A percentile compares a stretch with the other conserved stretches of the same genome.
phyloP scores from a whole-genome alignment of 108 stramenopile species.

The Pseudonitzschia multistriata region DNA sequence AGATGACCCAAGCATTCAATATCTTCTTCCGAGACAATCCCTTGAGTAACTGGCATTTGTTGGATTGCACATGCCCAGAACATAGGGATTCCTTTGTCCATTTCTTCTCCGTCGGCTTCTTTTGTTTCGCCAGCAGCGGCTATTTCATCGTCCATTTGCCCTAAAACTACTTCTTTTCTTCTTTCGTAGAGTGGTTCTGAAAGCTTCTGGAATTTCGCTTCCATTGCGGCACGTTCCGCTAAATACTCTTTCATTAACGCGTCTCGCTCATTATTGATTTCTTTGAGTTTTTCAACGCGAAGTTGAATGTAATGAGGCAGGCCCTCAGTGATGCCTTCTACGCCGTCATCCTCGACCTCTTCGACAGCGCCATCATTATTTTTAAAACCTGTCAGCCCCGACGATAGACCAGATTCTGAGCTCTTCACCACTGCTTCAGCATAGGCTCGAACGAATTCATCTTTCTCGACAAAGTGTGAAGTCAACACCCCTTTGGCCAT shows the following conservation, averaged over 20 bases:
- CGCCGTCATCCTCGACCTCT: constrained; percentile 41
- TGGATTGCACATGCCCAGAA: constrained; percentile 86
- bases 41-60: constrained; percentile 68
- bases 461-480: constrained; percentile 66
- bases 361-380: constrained; percentile 32
- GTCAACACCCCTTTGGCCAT: constrained; percentile 62
- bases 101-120: constrained; percentile 23
- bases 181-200: constrained; percentile 68
- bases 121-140: constrained; percentile 4
- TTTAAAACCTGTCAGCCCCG: background rate
- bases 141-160: constrained; percentile 41
- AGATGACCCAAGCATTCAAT: constrained; percentile 76
- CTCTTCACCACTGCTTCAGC: constrained; percentile 63
- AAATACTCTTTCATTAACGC: constrained; percentile 59
- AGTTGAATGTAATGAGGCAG: constrained; percentile 53
- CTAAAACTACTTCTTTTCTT: constrained; percentile 48
- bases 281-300: constrained; percentile 62
- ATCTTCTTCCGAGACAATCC: constrained; percentile 80
- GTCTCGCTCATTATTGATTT: constrained; percentile 59
- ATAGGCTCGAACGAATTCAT: constrained; percentile 68
- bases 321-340: constrained; percentile 19
- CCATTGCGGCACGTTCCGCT: constrained; percentile 75
- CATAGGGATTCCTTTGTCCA: constrained; percentile 74
- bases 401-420: background rate
- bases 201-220: constrained; percentile 60